Percentiles rank a stretch among this genome's conserved stretches.
phyloP scores from a whole-genome alignment of 2,329 filamentous ascomycete species.

The Passalora sequoiae region DNA sequence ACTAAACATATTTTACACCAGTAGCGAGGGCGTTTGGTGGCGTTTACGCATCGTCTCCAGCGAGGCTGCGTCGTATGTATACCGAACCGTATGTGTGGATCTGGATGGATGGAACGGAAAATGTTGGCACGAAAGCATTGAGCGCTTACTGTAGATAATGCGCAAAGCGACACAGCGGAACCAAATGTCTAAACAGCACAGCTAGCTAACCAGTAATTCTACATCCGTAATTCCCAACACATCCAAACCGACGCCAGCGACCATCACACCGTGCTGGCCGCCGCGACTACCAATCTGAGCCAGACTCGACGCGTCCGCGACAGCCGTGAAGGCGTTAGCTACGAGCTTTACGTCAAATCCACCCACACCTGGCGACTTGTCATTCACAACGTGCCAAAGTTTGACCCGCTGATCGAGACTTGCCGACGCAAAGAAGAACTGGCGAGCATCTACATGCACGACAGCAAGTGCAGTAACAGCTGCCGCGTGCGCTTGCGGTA shows the following conservation, averaged over 20 bases:
- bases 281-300: slow-evolving; percentile 33
- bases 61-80: no score
- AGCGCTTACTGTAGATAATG: no score
- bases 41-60: no score
- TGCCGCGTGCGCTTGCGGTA: slow-evolving; percentile 63
- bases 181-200: no score
- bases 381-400: slow-evolving; percentile 40
- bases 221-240: slow-evolving; percentile 29
- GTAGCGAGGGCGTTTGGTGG: no score
- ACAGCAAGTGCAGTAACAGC: slow-evolving; percentile 58
- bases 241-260: slow-evolving; percentile 50
- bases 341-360: slow-evolving; percentile 33
- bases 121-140: no score
- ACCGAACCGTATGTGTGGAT: no score
- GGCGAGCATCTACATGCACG: slow-evolving; percentile 19
- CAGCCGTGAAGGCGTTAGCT: slow-evolving; percentile 40
- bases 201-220: no score
- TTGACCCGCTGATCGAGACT: slow-evolving; percentile 48
- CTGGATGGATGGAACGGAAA: no score
- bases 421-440: slow-evolving; percentile 23
- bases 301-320: slow-evolving; percentile 53
- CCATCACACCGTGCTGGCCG: slow-evolving; percentile 31
- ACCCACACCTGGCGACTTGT: slow-evolving; percentile 17
- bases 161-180: no score
- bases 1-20: not conserved